These are phyloP conservation scores for Capillidium rhysosporum DNA, from an alignment of 371 early-diverging fungal genomes.

Conservation along the genomic window DNA sequence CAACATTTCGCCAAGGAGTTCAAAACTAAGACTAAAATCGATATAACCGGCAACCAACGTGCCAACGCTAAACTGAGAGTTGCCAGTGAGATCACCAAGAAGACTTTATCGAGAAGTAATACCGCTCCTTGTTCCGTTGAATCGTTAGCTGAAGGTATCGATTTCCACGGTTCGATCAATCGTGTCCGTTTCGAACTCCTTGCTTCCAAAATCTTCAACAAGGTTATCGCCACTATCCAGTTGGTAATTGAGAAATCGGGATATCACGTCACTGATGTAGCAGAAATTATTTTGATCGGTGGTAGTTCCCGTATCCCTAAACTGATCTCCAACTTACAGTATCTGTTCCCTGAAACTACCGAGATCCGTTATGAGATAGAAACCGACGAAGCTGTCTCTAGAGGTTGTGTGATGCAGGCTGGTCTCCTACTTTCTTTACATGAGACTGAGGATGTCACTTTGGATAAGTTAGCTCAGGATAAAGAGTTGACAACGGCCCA, in stretches of 20 bases:
- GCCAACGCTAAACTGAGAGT: slow-evolving; percentile 65
- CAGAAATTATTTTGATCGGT: slow-evolving; percentile 88
- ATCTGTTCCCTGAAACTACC: slow-evolving; percentile 66
- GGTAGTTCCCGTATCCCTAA: slow-evolving; percentile 97
- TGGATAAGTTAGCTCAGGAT: background rate
- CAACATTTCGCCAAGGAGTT: slow-evolving; percentile 71
- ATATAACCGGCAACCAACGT: slow-evolving; percentile 47
- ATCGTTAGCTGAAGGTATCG: slow-evolving; percentile 78
- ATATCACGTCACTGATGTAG: slow-evolving; percentile 27
- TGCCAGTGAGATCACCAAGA: slow-evolving; percentile 84
- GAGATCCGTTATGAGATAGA: slow-evolving; percentile 48
- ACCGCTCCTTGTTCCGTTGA: slow-evolving; percentile 87
- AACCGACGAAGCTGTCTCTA: slow-evolving; percentile 94
- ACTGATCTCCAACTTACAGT: slow-evolving; percentile 63
- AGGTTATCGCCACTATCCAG: slow-evolving; percentile 50
- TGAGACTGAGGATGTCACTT: background rate
- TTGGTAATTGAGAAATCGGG: slow-evolving; percentile 20
- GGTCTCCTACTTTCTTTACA: slow-evolving; percentile 20
- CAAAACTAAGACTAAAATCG: slow-evolving; percentile 64
- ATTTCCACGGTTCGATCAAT: slow-evolving; percentile 72
- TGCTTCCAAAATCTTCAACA: slow-evolving; percentile 53
- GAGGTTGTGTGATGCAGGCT: slow-evolving; percentile 97
- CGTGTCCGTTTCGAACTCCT: slow-evolving; percentile 87
- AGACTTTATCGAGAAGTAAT: slow-evolving; percentile 65
- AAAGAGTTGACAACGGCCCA: background rate